Percentiles rank a stretch among this genome's conserved stretches.
These are phyloP conservation scores for Plantago elongata DNA, from an alignment of 257 asterid genomes.

Conservation along the genomic window DNA sequence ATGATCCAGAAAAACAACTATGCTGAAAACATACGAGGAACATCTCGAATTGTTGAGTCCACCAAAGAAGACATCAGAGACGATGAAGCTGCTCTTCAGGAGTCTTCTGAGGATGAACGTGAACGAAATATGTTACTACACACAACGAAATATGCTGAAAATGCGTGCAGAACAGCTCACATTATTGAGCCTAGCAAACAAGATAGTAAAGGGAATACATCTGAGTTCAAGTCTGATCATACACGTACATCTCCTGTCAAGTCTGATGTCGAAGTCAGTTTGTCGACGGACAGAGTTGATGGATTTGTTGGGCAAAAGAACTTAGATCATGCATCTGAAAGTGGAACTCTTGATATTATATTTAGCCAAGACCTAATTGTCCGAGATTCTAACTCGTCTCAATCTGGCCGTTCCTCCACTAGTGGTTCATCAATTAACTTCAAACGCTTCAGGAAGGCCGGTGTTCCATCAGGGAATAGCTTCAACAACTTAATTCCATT, in stretches of 20 bases:
- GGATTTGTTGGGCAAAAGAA: slow-evolving; percentile 30
- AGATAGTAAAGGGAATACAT: slow-evolving; percentile 30
- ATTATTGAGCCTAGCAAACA: slow-evolving; percentile 34
- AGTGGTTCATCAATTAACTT: slow-evolving; percentile 42
- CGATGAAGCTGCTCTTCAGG: slow-evolving; percentile 22
- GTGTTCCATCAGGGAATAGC: slow-evolving; percentile 74
- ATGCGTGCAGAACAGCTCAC: slow-evolving; percentile 28
- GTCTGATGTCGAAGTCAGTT: slow-evolving; percentile 22
- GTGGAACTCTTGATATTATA: slow-evolving; percentile 59
- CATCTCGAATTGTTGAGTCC: slow-evolving; percentile 37
- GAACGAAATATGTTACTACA: slow-evolving; percentile 26
- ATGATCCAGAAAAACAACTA: slow-evolving; percentile 26
- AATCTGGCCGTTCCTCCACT: slow-evolving; percentile 30
- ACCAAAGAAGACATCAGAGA: slow-evolving; percentile 33
- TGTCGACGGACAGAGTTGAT: slow-evolving; percentile 31
- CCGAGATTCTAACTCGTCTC: slow-evolving; percentile 34
- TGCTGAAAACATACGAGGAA: slow-evolving; percentile 24
- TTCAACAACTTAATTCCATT: slow-evolving; percentile 72
- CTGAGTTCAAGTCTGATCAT: slow-evolving; percentile 24
- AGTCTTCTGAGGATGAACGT: slow-evolving; percentile 33
- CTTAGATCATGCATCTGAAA: slow-evolving; percentile 35
- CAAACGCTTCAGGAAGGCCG: slow-evolving; percentile 77
- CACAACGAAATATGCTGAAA: slow-evolving; percentile 27
- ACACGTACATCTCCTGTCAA: slow-evolving; percentile 19
- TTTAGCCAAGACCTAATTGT: slow-evolving; percentile 79